Evolutionary conservation across 2,329 filamentous ascomycete genomes (phyloP), one percentile per base, ranked within the genome.

Genomic region (Ceratocystis lukuohia): DNA sequence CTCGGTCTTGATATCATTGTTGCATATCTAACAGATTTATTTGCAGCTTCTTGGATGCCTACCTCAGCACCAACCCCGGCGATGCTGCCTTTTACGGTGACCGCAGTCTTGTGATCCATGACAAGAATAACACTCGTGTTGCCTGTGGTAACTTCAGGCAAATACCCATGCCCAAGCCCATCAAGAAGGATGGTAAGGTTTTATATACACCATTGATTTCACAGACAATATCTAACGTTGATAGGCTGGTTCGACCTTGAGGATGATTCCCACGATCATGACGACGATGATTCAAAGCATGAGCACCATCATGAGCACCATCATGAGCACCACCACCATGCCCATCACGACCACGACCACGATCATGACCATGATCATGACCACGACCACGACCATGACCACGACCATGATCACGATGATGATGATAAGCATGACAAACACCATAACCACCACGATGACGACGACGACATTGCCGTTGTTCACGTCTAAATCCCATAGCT

Each of bases 31-130:
- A 65, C 62, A 45, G 28, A 33, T 30, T n/a, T 22, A 8, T 28
- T 46, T 20, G 12, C n/a, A 73, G 71, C 62, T 80, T 78, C 71
- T 71, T 71, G 48, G 79, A 82, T 66, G 70, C 72, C 3, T 82
- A 75, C 70, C 71, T 77, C 33, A 76, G 76, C 1, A 75, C 78
- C n/a, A 69, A 74, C 53, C 64, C 69, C 0, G 75, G 74, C 37
- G 70, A 75, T n/a, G 72, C 73, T 1, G 73, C 76, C 1, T 82
- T 79, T 72, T 77, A 81, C 66, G 79, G 79, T 3, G 78, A 80
- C 69, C 75, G 77, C 30, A 75, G 74, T 41, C 69, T 81, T 64
- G 76, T 77, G 10, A 71, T 81, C 56, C 79, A 81, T 71, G 74
- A 74, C 68, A 73, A 70, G 28, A 76, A 75, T 65, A 74, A 71